Evolutionary conservation across 805 yeast species (phyloP), one percentile per base, ranked within the genome.

Genomic region (Pichia manshurica): DNA sequence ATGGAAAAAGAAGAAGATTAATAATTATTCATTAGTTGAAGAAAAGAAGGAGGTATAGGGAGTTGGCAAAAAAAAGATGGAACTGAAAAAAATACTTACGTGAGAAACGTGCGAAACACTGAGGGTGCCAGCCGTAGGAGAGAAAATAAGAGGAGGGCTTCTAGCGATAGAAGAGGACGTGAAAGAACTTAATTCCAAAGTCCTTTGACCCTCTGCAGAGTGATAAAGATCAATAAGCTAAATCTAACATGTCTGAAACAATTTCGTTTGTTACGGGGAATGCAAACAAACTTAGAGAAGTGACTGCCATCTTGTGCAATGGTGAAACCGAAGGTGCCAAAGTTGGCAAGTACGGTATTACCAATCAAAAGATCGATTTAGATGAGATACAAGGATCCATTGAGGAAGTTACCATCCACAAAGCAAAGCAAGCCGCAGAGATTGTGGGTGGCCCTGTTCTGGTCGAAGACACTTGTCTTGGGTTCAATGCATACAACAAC

Each of bases 381-480:
- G 93, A 83, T 44, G 99, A 93, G 68, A 66, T 93, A 40, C 99
- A 93, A 67, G 99, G 96, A 28, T 68, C 91, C 20, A 76, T 89
- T 42, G 82, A 82, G 37, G 86, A 85, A 46, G 91, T 93, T 38
- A 85, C 96, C 0, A 73, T 71, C 39, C 87, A 81, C 60, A 93
- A 93, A 64, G 87, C 95, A 48, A 67, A 73, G 57, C 74, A 81
- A 12, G 96, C 96, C 2, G 84, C 91, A 5, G 60, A 64, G 12
- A 61, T 77, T 8, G 63, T 81, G 25, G 46, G 65, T 3, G 93
- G 95, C 0, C 91, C 98, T 0, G 97, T 88, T 0, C 72, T 93
- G 48, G 96, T 90, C 3, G 99, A 93, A 62, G 99, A 93, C 59
- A 93, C 99, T 0, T 90, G 96, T 44, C 75, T 93, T 35, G 87